These are phyloP conservation scores for Solanum stenotomum DNA, from an alignment of 257 asterid species.

Conservation along the genomic window DNA sequence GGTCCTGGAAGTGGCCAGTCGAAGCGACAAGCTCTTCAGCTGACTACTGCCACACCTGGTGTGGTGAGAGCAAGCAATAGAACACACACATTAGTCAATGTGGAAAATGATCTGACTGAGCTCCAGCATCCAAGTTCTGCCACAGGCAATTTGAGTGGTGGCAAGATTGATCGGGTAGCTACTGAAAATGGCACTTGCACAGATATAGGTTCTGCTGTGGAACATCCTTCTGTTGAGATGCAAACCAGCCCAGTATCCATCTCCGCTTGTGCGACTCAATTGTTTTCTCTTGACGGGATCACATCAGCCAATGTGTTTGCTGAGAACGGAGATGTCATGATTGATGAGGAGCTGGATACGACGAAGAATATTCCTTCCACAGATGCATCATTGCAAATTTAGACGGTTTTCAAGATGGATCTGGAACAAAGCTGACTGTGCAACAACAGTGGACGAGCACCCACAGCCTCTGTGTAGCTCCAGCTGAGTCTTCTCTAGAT, in stretches of 20 bases:
- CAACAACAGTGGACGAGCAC: slow-evolving; percentile 5
- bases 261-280: slow-evolving; percentile 8
- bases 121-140: slow-evolving; percentile 15
- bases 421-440: slow-evolving; percentile 10
- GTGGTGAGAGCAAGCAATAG: slow-evolving; percentile 6
- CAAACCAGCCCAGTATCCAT: slow-evolving; percentile 27
- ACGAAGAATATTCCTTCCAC: slow-evolving; percentile 10
- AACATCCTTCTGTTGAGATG: slow-evolving; percentile 19
- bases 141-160: slow-evolving; percentile 1
- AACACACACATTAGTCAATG: background rate
- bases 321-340: slow-evolving; percentile 13
- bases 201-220: slow-evolving; percentile 5
- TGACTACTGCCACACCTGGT: slow-evolving; percentile 2
- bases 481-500: background rate
- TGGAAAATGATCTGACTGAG: slow-evolving; percentile 10
- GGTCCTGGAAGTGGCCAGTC: slow-evolving; percentile 19
- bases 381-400: slow-evolving; percentile 10
- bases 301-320: slow-evolving; percentile 5
- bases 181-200: slow-evolving; percentile 8
- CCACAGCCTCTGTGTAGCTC: slow-evolving; percentile 1
- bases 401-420: background rate
- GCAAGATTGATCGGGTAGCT: background rate
- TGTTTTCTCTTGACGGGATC: slow-evolving; percentile 9
- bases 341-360: slow-evolving; percentile 8
- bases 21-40: slow-evolving; percentile 20